Conservation (phyloP, 306 rosid genomes). For the Sicyos edulis region DNA sequence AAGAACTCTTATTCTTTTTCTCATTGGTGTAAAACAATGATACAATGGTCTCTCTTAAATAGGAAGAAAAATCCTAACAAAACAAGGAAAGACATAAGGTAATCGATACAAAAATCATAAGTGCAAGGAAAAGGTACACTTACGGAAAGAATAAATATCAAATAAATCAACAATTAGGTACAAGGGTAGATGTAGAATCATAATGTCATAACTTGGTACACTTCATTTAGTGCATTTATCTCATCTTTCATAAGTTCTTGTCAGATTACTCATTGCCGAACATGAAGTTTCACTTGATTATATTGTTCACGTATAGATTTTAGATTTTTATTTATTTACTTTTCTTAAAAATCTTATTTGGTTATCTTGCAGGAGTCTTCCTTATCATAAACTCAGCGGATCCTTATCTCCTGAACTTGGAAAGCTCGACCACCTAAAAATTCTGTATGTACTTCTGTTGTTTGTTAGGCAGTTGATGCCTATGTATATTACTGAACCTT, state of each 20-base stretch:
- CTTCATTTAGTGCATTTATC: constrained; percentile 2
- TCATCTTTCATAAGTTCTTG: not conserved
- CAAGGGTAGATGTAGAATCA: not conserved
- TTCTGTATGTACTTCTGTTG: constrained; percentile 57
- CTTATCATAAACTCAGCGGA: constrained; percentile 74
- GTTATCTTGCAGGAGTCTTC: constrained; percentile 55
- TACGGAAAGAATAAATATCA: too few species aligned
- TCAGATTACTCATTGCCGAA: not conserved
- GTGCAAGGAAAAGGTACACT: too few species aligned
- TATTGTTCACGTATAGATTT: not conserved
- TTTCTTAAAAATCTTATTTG: constrained; percentile 33
- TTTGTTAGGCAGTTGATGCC: constrained; percentile 8
- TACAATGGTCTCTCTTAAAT: too few species aligned
- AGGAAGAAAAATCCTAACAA: too few species aligned
- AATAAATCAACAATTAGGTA: not conserved
- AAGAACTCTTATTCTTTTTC: too few species aligned
- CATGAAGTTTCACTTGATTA: not conserved
- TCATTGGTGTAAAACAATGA: too few species aligned
- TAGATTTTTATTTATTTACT: constrained; percentile 11
- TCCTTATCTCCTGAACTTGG: constrained; percentile 72
- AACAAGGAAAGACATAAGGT: too few species aligned
- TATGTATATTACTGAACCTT: constrained; percentile 9
- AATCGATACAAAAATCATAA: too few species aligned
- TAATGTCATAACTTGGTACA: not conserved
- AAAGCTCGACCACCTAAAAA: constrained; percentile 67